Evolutionary conservation across 805 yeast species (phyloP), one percentile per base, ranked within the genome.

Genomic region (Saccharomycopsis sp.): DNA sequence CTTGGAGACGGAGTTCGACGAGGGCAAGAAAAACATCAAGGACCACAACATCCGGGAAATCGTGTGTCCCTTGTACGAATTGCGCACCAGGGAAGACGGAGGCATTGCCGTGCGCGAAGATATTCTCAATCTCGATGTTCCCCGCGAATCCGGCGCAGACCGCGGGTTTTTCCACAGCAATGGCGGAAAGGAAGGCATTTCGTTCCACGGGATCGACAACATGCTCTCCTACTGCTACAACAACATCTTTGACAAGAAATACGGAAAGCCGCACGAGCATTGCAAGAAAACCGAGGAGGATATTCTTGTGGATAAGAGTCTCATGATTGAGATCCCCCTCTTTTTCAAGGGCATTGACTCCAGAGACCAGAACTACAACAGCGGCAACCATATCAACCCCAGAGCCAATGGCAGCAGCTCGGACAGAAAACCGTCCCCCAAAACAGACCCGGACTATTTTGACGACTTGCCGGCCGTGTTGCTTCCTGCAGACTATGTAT

Each of bases 31-130:
- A 34, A 64, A 62, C 18, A 34, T 50, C 7, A 54, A 52, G 47
- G 61, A 61, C 18, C 56, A 56, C 15, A 50, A 37, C 16, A 29
- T 60, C n/a, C 63, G 64, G 29, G 91, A 87, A 61, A 74, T 87
- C 55, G 72, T 77, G 2, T 72, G 84, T 7, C 76, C 87, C 0
- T 66, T 87, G 16, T 75, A 85, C 61, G 92, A 87, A 66, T 74
- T 87, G 40, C 79, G 83, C 63, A 80, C 91, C 0, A 82, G 77
- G 66, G 74, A 73, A 29, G 72, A 73, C 62, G 54, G 67, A 41
- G 70, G 76, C 23, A 53, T 69, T 16, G 67, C 84, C 70, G 63
- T 86, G 57, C 73, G 85, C 68, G 84, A 85, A 57, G 91, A 87
- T 64, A 77, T 81, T 3, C 73, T 85, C 44, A 51, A 51, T 44